These are phyloP conservation scores for Alternaria metachromatica DNA, from an alignment of 2,329 filamentous ascomycete genomes.

Conservation along the genomic window DNA sequence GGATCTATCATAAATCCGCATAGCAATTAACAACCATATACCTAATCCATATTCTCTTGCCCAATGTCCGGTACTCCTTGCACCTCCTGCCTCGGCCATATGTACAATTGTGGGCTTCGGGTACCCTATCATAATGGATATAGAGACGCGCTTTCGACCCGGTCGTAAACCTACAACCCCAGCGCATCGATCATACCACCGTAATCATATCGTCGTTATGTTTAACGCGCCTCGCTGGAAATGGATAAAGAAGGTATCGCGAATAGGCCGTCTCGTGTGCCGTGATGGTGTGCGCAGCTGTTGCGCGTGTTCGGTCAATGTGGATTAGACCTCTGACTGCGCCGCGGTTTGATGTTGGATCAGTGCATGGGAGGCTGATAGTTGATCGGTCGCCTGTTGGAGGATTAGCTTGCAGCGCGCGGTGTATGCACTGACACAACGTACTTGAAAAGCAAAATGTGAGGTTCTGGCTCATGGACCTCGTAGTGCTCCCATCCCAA, in stretches of 20 bases:
- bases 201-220: constrained; percentile 49
- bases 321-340: constrained; percentile 6
- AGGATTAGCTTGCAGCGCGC: constrained; percentile 12
- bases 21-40: constrained; percentile 3
- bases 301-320: constrained; percentile 14
- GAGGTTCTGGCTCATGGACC: constrained; percentile 97
- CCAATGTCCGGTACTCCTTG: background rate
- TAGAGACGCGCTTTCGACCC: constrained; percentile 26
- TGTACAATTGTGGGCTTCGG: constrained; percentile 40
- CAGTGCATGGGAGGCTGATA: constrained; percentile 71
- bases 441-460: constrained; percentile 98
- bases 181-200: constrained; percentile 36
- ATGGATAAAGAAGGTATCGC: constrained; percentile 40
- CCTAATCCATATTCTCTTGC: constrained; percentile 2
- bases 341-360: constrained; percentile 13
- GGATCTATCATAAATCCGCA: background rate
- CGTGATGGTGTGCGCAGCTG: constrained; percentile 6
- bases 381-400: constrained; percentile 76
- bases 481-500: constrained; percentile 99
- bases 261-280: constrained; percentile 22
- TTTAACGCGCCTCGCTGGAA: constrained; percentile 44
- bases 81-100: constrained; percentile 32
- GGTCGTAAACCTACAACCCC: constrained; percentile 24
- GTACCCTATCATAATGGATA: constrained; percentile 21
- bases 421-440: constrained; percentile 46